These are phyloP conservation scores for Nakazawaea anatomiae DNA, from an alignment of 805 yeast species.

Conservation along the genomic window DNA sequence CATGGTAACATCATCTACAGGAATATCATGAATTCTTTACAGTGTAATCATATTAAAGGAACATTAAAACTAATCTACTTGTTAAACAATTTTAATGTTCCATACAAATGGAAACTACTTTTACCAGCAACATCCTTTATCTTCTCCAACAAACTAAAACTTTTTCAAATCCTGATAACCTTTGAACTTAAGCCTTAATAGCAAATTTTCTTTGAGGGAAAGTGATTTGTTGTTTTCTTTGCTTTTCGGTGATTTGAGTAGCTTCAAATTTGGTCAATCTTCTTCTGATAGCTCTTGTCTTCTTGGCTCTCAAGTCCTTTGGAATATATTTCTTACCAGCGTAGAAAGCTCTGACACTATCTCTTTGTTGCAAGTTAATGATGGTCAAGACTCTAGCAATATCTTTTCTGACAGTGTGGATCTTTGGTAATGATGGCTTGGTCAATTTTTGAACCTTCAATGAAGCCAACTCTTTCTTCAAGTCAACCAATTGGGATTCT, in stretches of 20 bases:
- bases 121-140: no score
- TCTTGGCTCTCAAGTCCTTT: conserved; percentile 98
- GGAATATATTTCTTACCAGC: conserved; percentile 93
- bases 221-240: conserved; percentile 87
- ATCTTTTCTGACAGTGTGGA: conserved; percentile 95
- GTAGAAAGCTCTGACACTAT: conserved; percentile 91
- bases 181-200: conserved; percentile 79
- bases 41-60: not conserved
- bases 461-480: conserved; percentile 93
- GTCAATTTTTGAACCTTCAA: conserved; percentile 94
- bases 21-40: no score
- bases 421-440: conserved; percentile 90
- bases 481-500: conserved; percentile 88
- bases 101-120: not conserved
- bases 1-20: no score
- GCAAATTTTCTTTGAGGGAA: conserved; percentile 99
- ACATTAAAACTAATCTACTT: not conserved
- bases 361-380: conserved; percentile 96
- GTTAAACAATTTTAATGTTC: not conserved
- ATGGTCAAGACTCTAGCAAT: conserved; percentile 97
- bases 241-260: conserved; percentile 75
- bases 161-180: no score
- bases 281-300: conserved; percentile 99
- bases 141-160: not conserved
- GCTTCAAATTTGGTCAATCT: conserved; percentile 85